These are phyloP conservation scores for Pythium folliculosum DNA, from an alignment of 352 stramenopile genomes.

Conservation along the genomic window DNA sequence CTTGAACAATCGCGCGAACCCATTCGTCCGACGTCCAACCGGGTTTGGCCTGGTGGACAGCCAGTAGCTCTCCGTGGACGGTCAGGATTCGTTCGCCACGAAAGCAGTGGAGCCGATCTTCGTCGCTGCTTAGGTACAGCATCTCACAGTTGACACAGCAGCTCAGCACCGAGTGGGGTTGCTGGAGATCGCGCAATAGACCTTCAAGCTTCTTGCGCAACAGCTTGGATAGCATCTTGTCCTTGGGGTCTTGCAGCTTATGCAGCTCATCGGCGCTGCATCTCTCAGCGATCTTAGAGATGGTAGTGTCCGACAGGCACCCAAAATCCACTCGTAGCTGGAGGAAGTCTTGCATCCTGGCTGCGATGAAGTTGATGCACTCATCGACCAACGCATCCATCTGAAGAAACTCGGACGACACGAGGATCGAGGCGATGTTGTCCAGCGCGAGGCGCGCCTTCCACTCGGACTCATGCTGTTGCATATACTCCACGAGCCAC, in stretches of 20 bases:
- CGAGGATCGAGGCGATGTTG: conserved; percentile 86
- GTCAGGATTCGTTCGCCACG: conserved; percentile 43
- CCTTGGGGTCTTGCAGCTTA: conserved; percentile 75
- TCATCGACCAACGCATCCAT: conserved; percentile 89
- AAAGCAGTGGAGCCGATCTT: conserved; percentile 33
- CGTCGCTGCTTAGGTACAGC: conserved; percentile 41
- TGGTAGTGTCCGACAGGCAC: conserved; percentile 77
- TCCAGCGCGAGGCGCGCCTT: conserved; percentile 60
- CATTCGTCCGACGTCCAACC: conserved; percentile 55
- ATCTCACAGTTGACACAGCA: conserved; percentile 48
- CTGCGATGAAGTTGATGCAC: conserved; percentile 78
- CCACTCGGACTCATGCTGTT: conserved; percentile 48
- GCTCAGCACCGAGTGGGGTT: conserved; percentile 26
- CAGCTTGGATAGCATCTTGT: conserved; percentile 87
- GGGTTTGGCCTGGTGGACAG: conserved; percentile 38
- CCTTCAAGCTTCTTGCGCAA: conserved; percentile 81
- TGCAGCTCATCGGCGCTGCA: conserved; percentile 63
- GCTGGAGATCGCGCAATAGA: conserved; percentile 44
- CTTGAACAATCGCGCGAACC: conserved; percentile 37
- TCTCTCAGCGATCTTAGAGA: conserved; percentile 68
- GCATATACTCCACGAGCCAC: conserved; percentile 90
- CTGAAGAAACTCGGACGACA: conserved; percentile 91
- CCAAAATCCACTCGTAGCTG: conserved; percentile 84
- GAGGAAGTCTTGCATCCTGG: conserved; percentile 79
- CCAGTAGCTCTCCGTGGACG: conserved; percentile 52